phyloP scores from a whole-genome alignment of 1,139 yeast species.

The Zygoascus sp. region DNA sequence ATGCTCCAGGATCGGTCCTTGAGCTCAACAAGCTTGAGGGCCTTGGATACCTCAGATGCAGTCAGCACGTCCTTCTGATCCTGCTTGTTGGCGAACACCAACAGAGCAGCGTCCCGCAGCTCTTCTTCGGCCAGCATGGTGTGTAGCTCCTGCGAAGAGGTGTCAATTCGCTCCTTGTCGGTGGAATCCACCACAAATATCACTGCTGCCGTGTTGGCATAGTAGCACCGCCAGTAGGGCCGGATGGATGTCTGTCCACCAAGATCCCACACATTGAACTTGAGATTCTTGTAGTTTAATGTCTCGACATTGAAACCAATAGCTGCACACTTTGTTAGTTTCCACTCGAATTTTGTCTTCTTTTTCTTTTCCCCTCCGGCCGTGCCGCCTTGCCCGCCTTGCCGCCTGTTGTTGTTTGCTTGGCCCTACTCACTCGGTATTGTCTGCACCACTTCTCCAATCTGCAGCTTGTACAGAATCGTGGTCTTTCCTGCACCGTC shows the following conservation, averaged over 20 bases:
- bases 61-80: constrained; percentile 94
- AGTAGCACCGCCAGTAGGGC: constrained; percentile 98
- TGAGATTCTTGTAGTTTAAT: constrained; percentile 79
- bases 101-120: constrained; percentile 77
- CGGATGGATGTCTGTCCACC: constrained; percentile 97
- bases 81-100: constrained; percentile 95
- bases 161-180: constrained; percentile 85
- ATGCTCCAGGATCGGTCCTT: constrained; percentile 98
- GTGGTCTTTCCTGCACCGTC: constrained; percentile 99
- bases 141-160: constrained; percentile 84
- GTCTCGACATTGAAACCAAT: constrained; percentile 98
- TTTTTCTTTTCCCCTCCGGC: no score
- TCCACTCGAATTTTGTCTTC: not conserved
- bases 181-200: constrained; percentile 97
- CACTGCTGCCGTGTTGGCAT: constrained; percentile 92
- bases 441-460: constrained; percentile 92
- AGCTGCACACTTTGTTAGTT: constrained; percentile 35
- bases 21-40: constrained; percentile 76
- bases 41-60: constrained; percentile 91
- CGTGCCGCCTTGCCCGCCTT: no score
- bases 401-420: no score
- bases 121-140: constrained; percentile 93
- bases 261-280: constrained; percentile 84
- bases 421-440: constrained; percentile 67
- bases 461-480: constrained; percentile 80